Evolutionary conservation across 2,329 filamentous ascomycete genomes (phyloP).

Genomic region (Pseudopithomyces maydicus): DNA sequence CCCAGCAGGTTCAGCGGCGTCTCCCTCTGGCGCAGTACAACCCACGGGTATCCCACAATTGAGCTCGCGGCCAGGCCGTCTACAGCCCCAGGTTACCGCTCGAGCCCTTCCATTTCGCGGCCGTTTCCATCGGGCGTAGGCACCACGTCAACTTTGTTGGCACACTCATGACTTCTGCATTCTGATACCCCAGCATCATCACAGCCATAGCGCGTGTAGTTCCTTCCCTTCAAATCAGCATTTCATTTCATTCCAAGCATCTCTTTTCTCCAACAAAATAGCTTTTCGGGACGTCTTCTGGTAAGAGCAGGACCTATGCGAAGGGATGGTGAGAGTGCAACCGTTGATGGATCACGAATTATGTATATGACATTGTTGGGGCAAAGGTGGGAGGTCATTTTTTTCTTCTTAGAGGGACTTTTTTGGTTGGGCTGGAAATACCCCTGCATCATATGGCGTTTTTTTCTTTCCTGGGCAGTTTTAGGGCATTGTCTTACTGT

Average conservation of each 20-base stretch:
- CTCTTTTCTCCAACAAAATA: neutral
- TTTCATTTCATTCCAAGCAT: conserved; percentile 1
- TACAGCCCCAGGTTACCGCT: neutral
- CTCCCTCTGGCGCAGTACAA: neutral
- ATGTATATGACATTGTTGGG: neutral
- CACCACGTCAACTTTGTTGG: neutral
- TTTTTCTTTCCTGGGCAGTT: neutral
- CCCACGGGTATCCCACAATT: neutral
- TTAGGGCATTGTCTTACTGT: neutral
- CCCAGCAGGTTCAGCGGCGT: neutral
- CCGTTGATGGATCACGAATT: neutral
- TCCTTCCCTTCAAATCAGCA: neutral
- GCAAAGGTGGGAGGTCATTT: neutral
- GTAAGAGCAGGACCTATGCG: neutral
- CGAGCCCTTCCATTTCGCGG: neutral
- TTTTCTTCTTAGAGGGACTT: neutral
- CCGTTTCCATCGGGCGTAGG: neutral
- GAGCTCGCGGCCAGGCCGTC: neutral
- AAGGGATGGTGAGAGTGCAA: neutral
- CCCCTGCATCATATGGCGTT: conserved; percentile 14
- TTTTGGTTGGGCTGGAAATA: conserved; percentile 7
- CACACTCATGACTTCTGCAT: neutral
- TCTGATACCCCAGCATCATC: conserved; percentile 2
- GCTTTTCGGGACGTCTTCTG: neutral
- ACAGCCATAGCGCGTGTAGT: neutral